Evolutionary conservation across 257 asterid species (phyloP), one percentile per base, ranked within the genome.

Genomic region (Asclepias syriaca): DNA sequence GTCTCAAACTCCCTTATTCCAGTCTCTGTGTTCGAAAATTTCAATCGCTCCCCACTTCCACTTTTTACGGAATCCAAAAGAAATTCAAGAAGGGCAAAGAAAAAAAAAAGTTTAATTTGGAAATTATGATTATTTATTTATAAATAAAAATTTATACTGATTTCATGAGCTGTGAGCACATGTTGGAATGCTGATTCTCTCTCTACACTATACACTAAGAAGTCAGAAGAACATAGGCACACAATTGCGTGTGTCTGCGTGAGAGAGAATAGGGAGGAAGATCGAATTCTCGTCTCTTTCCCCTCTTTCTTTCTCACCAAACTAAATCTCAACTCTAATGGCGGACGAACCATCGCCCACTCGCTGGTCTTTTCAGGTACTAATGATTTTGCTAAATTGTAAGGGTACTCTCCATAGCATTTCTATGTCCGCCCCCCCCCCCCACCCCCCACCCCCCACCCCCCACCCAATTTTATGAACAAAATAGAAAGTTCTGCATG

Each of bases 311-410:
- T 39, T 55, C 72, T 21, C 4, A 18, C 59, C 39, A 6, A 56
- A 50, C 55, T n/a, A 69, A 46, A 37, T 65, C 78, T 69, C 13
- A 63, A 51, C 10, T 75, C 65, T 57, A 72, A 89, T 89, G 98
- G 93, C 93, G 16, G 97, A 84, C 76, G 96, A 91, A 61, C 96
- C 98, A 80, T 39, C 89, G 81, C 88, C 86, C 64, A 90, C 98
- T 69, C 98, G 98, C 80, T 93, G 96, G 98, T 86, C 97, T 27
- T 90, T 93, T 80, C 90, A 84, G 96, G 98, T 89, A 69, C 55
- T 63, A 13, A 34, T 12, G 50, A 24, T 64, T 34, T 32, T 34
- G 68, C 14, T 3, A 34, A 63, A 67, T 71, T 4, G 3, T 19
- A 24, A 16, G 68, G 50, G 10, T 73, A 27, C 53, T 76, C 19